These are phyloP conservation scores for Leccinum truebloodii DNA, from an alignment of 768 basidiomycete species.

Conservation along the genomic window DNA sequence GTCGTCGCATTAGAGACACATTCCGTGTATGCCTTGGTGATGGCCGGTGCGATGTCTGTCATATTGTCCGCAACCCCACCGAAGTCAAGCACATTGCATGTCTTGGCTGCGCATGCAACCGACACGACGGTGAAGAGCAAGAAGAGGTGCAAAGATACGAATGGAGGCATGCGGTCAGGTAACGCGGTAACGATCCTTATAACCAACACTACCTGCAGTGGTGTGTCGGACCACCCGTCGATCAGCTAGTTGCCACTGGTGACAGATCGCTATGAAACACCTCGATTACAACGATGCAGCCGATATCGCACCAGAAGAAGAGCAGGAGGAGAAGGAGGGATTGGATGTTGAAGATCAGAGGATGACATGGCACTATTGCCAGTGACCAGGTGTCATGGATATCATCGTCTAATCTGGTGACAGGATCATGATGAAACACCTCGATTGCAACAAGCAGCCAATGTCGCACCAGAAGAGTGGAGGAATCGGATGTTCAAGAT, in stretches of 20 bases:
- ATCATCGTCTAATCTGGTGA: too few relatives aligned
- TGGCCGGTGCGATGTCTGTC: constrained; percentile 8
- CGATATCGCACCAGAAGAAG: too few relatives aligned
- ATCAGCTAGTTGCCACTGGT: neutral
- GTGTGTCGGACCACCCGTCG: neutral
- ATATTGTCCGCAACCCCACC: constrained; percentile 9
- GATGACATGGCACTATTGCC: too few relatives aligned
- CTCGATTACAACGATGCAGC: too few relatives aligned
- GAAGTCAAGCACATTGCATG: constrained; percentile 10
- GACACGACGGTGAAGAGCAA: neutral
- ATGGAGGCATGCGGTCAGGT: neutral
- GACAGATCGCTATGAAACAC: neutral
- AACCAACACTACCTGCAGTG: neutral
- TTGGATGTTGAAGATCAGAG: too few relatives aligned
- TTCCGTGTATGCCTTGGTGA: constrained; percentile 3
- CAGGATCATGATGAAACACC: too few relatives aligned
- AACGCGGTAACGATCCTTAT: neutral
- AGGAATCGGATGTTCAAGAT: too few relatives aligned
- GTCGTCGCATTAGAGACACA: neutral
- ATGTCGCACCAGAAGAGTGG: too few relatives aligned
- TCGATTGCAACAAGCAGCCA: too few relatives aligned
- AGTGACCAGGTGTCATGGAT: too few relatives aligned
- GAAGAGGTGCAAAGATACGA: constrained; percentile 1
- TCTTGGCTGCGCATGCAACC: constrained; percentile 1
- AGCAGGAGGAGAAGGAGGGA: neutral